Evolutionary conservation across 768 basidiomycete genomes (phyloP).

Genomic region (Boletus fagicola): DNA sequence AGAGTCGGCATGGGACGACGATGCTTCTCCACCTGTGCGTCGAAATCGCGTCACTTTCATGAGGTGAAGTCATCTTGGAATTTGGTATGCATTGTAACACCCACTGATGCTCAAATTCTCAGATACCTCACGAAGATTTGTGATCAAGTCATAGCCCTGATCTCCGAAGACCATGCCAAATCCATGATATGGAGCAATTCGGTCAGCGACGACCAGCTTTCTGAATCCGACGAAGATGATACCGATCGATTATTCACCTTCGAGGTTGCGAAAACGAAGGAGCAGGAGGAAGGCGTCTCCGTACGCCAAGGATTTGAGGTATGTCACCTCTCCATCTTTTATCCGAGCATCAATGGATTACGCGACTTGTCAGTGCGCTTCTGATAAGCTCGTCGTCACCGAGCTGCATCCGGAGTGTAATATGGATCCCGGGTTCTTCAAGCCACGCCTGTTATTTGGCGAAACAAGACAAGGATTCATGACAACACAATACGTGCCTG

Average conservation of each 20-base stretch:
- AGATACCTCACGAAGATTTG: slow-evolving; percentile 61
- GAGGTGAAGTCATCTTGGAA: slow-evolving; percentile 37
- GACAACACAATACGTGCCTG: slow-evolving; percentile 29
- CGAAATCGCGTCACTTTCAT: slow-evolving; percentile 60
- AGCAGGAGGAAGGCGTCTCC: slow-evolving; percentile 53
- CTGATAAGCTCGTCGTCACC: slow-evolving; percentile 17
- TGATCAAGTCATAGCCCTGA: slow-evolving; percentile 50
- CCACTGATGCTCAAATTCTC: background rate
- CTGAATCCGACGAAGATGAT: slow-evolving; percentile 37
- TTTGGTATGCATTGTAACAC: background rate
- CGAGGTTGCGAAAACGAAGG: slow-evolving; percentile 53
- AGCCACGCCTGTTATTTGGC: slow-evolving; percentile 38
- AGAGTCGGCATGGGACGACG: slow-evolving; percentile 55
- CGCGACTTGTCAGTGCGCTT: slow-evolving; percentile 8
- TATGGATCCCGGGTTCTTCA: slow-evolving; percentile 22
- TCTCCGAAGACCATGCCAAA: slow-evolving; percentile 47
- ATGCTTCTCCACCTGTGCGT: slow-evolving; percentile 43
- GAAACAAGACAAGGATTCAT: slow-evolving; percentile 44
- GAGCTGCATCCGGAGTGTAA: slow-evolving; percentile 23
- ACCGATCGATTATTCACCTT: slow-evolving; percentile 54
- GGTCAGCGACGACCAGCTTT: slow-evolving; percentile 22
- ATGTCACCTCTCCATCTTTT: background rate
- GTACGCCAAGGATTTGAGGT: slow-evolving; percentile 48
- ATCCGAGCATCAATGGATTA: background rate
- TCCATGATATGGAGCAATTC: slow-evolving; percentile 45